Percentiles rank a stretch among this genome's conserved stretches.
phyloP scores from a whole-genome alignment of 371 early-diverging fungal species.

The Mortierella sp. region DNA sequence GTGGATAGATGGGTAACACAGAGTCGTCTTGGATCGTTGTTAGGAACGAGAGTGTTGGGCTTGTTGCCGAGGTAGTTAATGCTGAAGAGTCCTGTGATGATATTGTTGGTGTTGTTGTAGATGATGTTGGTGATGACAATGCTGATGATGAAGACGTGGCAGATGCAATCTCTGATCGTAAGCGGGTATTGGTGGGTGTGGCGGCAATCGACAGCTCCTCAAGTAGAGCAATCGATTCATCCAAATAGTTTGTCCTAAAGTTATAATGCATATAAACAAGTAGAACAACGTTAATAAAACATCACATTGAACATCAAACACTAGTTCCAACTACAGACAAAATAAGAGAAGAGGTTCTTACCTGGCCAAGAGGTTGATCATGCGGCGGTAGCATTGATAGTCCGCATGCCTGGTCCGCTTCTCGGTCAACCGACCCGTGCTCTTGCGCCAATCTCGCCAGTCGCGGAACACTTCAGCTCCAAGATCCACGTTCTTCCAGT shows the following conservation, averaged over 20 bases:
- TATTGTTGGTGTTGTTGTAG: not conserved
- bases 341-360: not conserved
- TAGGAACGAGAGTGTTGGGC: slow-evolving; percentile 53
- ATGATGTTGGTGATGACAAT: slow-evolving; percentile 49
- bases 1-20: slow-evolving; percentile 48
- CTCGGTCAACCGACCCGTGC: slow-evolving; percentile 66
- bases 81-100: slow-evolving; percentile 17
- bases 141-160: slow-evolving; percentile 15
- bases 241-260: slow-evolving; percentile 44
- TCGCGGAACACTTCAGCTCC: slow-evolving; percentile 66
- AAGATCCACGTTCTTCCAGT: slow-evolving; percentile 60
- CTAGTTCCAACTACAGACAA: not conserved
- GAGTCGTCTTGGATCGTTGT: slow-evolving; percentile 43
- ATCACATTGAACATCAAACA: not conserved
- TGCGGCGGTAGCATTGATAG: slow-evolving; percentile 41
- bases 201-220: slow-evolving; percentile 55
- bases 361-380: slow-evolving; percentile 53
- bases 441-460: slow-evolving; percentile 54
- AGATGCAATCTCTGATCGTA: slow-evolving; percentile 40
- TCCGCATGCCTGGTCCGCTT: slow-evolving; percentile 53
- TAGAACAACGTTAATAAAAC: not conserved
- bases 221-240: slow-evolving; percentile 46
- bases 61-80: slow-evolving; percentile 41
- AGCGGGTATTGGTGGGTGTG: slow-evolving; percentile 51
- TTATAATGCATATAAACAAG: not conserved